Conservation (phyloP, 1,139 yeast genomes). For the Sugiyamaella sp. region DNA sequence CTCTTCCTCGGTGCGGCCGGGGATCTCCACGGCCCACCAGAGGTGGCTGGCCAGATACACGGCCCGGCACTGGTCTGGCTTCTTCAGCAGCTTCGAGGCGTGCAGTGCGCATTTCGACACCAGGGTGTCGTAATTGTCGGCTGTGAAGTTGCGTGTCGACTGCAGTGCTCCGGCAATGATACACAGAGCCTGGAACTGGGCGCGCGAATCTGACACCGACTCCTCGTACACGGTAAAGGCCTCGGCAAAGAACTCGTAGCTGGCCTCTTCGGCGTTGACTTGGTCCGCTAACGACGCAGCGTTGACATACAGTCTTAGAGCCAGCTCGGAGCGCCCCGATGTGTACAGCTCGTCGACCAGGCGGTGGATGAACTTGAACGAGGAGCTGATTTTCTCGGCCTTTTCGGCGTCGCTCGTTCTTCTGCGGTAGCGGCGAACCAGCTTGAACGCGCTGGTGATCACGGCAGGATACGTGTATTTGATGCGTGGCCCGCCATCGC, state of each 20-base stretch:
- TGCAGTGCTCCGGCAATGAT: slow-evolving; percentile 65
- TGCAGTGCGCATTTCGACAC: slow-evolving; percentile 85
- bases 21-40: slow-evolving; percentile 81
- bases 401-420: slow-evolving; percentile 35
- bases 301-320: slow-evolving; percentile 50
- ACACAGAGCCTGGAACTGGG: slow-evolving; percentile 58
- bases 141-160: slow-evolving; percentile 56
- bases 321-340: slow-evolving; percentile 54
- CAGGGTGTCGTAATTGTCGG: slow-evolving; percentile 72
- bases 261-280: slow-evolving; percentile 59
- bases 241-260: slow-evolving; percentile 90
- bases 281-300: slow-evolving; percentile 74
- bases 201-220: slow-evolving; percentile 62
- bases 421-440: slow-evolving; percentile 54
- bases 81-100: slow-evolving; percentile 84
- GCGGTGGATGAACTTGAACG: slow-evolving; percentile 75
- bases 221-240: slow-evolving; percentile 90
- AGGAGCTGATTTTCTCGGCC: slow-evolving; percentile 48
- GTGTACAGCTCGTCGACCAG: slow-evolving; percentile 66
- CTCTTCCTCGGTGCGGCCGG: slow-evolving; percentile 41
- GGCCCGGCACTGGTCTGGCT: slow-evolving; percentile 93
- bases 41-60: slow-evolving; percentile 86
- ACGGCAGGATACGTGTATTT: slow-evolving; percentile 76
- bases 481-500: slow-evolving; percentile 57
- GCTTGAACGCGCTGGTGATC: slow-evolving; percentile 59